Base-by-base conservation (phyloP, 495 filamentous ascomycete species). In the Trichoderma gamsii region DNA sequence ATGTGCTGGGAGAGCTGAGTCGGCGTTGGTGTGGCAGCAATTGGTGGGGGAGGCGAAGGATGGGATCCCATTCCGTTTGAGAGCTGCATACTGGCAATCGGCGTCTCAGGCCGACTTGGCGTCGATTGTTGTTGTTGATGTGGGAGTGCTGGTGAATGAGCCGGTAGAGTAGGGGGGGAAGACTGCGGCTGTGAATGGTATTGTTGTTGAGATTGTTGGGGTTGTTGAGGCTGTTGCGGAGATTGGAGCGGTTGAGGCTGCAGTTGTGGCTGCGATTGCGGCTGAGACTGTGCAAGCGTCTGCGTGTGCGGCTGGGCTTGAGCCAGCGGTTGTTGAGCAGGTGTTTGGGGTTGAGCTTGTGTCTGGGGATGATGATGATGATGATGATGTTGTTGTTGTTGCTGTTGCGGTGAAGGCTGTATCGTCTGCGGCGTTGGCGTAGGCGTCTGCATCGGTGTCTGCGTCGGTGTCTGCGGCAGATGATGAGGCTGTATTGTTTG, bases 1-100 rank as follows among this genome's bases (percentile, higher is more conserved):
- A 61, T 32, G 56, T 32, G 56, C n/a, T 61, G 56, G 11, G 56
- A 61, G 56, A 61, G 56, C 23, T 61, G 56, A 27, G 56, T 29
- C 16, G 56, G 56, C 12, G 56, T 61, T 1, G 56, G 56, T 32
- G 56, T 61, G 56, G 56, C 15, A 2, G 56, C 15, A 29, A 61
- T 32, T 18, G 56, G 15, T 32, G 56, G 56, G 23, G 56, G 32
- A 15, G 25, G 56, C n/a, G 56, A 61, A 32, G 23, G 23, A 32
- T 61, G 56, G 27, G 56, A 1, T 32, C 23, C 56, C 25, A 25
- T 61, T 15, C 56, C 56, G 25, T 61, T 61, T 18, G 29, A 4
- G 23, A 61, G 56, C 56, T 61, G 56, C 23, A 25, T 61, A 21
- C 3, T 13, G 56, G 27, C 23, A 25, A 61, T 32, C 56, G 56